Conservation (phyloP, 2,329 filamentous ascomycete species). For the Corniculantispora saksenae region DNA sequence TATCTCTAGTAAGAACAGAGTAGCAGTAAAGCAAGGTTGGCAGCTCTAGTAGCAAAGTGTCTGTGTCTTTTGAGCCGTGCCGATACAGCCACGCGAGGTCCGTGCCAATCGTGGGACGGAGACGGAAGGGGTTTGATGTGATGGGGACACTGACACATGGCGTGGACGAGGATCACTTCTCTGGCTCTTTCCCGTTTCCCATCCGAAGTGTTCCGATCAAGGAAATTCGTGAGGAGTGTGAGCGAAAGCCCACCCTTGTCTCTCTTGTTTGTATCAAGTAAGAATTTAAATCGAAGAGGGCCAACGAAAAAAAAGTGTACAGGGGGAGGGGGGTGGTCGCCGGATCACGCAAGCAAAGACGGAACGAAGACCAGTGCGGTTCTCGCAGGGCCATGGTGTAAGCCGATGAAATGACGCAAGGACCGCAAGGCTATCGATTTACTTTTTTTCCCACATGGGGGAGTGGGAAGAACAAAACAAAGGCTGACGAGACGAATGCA, state of each 20-base stretch:
- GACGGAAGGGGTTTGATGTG: neutral
- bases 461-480: neutral
- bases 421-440: neutral
- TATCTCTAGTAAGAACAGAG: neutral
- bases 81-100: neutral
- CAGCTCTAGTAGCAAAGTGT: neutral
- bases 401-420: neutral
- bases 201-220: constrained; percentile 6
- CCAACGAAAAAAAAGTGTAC: no score
- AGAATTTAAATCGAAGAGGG: neutral
- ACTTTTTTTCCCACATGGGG: neutral
- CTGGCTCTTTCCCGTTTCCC: no score
- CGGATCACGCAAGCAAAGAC: no score
- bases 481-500: no score
- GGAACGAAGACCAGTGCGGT: neutral
- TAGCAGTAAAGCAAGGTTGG: no score
- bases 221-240: no score
- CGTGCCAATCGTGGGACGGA: neutral
- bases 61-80: neutral
- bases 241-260: no score
- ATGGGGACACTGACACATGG: neutral
- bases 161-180: no score
- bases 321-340: no score
- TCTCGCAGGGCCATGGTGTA: neutral
- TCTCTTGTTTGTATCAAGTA: neutral